phyloP scores from a whole-genome alignment of 192 early-diverging fungal genomes.

The Mortierella claussenii region DNA sequence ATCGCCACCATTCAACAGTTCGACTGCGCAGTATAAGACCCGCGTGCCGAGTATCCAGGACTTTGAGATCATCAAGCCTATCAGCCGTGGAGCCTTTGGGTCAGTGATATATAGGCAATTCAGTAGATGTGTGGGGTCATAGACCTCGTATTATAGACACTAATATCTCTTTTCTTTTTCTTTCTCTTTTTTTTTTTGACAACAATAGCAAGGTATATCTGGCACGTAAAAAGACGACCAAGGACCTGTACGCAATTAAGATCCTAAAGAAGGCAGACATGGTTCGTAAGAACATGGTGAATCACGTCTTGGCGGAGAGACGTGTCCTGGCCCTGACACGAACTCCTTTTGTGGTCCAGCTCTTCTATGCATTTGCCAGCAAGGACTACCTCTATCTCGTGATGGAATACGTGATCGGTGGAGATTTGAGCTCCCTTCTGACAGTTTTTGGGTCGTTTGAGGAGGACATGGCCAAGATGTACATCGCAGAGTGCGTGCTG shows the following conservation, averaged over 20 bases:
- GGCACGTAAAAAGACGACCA: slow-evolving; percentile 85
- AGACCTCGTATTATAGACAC: too few relatives aligned
- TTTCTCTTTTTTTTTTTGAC: slow-evolving; percentile 8
- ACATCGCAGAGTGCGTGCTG: slow-evolving; percentile 88
- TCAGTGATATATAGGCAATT: slow-evolving; percentile 15
- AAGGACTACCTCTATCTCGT: slow-evolving; percentile 89
- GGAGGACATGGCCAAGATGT: slow-evolving; percentile 85
- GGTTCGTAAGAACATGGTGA: slow-evolving; percentile 97
- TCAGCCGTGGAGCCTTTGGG: slow-evolving; percentile 95
- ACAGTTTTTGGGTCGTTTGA: slow-evolving; percentile 82
- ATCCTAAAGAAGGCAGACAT: slow-evolving; percentile 93
- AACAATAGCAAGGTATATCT: slow-evolving; percentile 81
- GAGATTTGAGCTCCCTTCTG: slow-evolving; percentile 83
- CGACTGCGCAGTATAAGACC: slow-evolving; percentile 52
- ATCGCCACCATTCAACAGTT: slow-evolving; percentile 45
- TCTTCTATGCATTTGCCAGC: slow-evolving; percentile 94
- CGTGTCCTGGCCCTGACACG: slow-evolving; percentile 81
- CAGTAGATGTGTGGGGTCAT: background rate
- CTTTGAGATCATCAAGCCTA: slow-evolving; percentile 95
- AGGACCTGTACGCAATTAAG: slow-evolving; percentile 93
- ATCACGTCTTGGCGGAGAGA: slow-evolving; percentile 88
- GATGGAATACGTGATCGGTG: slow-evolving; percentile 93
- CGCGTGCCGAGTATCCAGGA: slow-evolving; percentile 88
- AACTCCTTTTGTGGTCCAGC: slow-evolving; percentile 90
- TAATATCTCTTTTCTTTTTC: background rate